These are phyloP conservation scores for Kazachstania psychrophila DNA, from an alignment of 805 yeast genomes.

Conservation along the genomic window DNA sequence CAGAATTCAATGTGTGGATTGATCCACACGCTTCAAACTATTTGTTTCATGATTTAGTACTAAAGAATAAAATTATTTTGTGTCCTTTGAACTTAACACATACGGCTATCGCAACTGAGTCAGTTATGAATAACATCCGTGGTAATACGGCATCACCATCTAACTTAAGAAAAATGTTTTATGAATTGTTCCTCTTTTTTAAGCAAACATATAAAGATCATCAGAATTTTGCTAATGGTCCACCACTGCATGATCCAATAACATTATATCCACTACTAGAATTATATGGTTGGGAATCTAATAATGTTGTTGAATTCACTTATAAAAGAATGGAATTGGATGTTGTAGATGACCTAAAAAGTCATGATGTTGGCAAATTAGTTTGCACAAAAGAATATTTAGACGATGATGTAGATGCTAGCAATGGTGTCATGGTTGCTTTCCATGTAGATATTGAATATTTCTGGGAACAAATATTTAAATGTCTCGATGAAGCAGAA, in stretches of 20 bases:
- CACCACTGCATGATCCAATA: constrained; percentile 76
- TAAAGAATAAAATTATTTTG: constrained; percentile 43
- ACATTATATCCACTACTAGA: constrained; percentile 54
- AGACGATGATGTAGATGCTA: background rate
- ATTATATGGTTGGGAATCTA: constrained; percentile 27
- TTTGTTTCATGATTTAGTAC: constrained; percentile 39
- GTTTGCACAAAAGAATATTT: constrained; percentile 32
- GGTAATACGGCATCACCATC: constrained; percentile 20
- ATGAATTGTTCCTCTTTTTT: constrained; percentile 45
- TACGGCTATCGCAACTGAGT: constrained; percentile 39
- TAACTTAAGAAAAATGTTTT: constrained; percentile 44
- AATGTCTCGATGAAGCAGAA: constrained; percentile 33
- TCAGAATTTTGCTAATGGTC: constrained; percentile 44
- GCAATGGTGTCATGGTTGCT: constrained; percentile 35
- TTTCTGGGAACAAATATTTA: constrained; percentile 40
- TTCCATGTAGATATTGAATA: constrained; percentile 32
- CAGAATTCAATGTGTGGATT: constrained; percentile 68
- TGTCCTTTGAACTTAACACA: constrained; percentile 67
- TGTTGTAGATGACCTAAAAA: constrained; percentile 30
- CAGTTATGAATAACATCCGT: constrained; percentile 34
- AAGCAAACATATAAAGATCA: constrained; percentile 36
- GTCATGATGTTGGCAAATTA: constrained; percentile 50
- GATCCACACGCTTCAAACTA: constrained; percentile 69
- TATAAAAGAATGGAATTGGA: constrained; percentile 22
- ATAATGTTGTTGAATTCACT: constrained; percentile 12